Base-by-base conservation (phyloP, 176 grass and related monocot genomes). In the Lolium rigidum region DNA sequence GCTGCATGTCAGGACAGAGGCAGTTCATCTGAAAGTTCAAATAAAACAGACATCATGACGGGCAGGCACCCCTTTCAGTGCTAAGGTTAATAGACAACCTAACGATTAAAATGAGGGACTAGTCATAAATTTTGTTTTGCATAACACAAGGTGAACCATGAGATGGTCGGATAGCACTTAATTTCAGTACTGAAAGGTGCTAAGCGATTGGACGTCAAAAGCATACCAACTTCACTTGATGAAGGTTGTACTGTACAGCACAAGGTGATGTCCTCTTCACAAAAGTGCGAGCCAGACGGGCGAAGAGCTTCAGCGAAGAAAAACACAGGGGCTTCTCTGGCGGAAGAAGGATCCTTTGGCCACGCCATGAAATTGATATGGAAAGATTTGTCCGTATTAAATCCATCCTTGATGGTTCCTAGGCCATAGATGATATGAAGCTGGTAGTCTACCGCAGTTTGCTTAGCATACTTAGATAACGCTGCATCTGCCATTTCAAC, bases 361-460 rank as follows among this genome's bases (percentile, higher is more conserved):
- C 63, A 31, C 37, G 84, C 84, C 84, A 86, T 79, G 76, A 86
- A 70, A 59, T 79, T 86, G 65, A 79, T 70, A 41, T 86, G 84
- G 22, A 70, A 21, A 70, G 28, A 79, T 48, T 0, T 12, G 2
- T 46, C 61, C 5, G 44, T 5, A 10, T 2, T 0, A 1, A 8
- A 56, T 3, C 69, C 83, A 20, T 61, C 24, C n/a, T 18, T 3
- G 6, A 79, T 1, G 24, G 26, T 70, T 17, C 21, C 46, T 31
- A 48, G 3, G 21, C 75, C 51, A 70, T 79, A 86, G 35, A 14
- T 59, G 22, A 18, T 58, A 79, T 79, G 75, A 70, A 86, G 50
- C 49, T 28, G 3, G 50, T 79, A 86, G 6, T 44, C 10, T 70
- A 51, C 64, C 22, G 63, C 75, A 10, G 75, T 86, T 47, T 79